These are phyloP conservation scores for Ajuga reptans DNA, from an alignment of 305 asterid genomes.

Conservation along the genomic window DNA sequence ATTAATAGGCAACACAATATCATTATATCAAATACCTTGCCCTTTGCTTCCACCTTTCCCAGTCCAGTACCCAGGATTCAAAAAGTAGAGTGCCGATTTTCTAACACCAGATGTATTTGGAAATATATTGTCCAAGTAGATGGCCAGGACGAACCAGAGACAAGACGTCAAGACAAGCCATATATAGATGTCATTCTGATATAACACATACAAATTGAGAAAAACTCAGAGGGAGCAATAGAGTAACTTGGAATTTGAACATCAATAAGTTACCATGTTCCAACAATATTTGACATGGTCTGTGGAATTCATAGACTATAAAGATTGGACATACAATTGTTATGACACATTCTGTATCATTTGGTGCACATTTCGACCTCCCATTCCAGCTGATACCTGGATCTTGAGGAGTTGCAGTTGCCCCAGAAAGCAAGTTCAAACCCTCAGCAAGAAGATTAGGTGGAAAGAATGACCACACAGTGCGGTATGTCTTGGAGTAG, in stretches of 20 bases:
- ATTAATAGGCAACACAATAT: conserved; percentile 11
- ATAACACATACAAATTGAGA: conserved; percentile 16
- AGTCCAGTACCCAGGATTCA: conserved; percentile 82
- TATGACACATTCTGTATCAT: conserved; percentile 47
- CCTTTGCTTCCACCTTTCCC: conserved; percentile 75
- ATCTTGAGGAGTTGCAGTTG: conserved; percentile 55
- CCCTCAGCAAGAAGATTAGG: conserved; percentile 82
- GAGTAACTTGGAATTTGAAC: background rate
- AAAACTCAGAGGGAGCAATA: conserved; percentile 6
- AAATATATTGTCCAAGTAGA: conserved; percentile 78
- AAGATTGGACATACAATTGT: conserved; percentile 45
- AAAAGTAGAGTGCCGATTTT: conserved; percentile 56
- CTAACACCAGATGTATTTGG: conserved; percentile 80
- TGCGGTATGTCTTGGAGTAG: conserved; percentile 32
- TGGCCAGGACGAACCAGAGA: conserved; percentile 70
- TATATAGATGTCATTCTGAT: conserved; percentile 54
- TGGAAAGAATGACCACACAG: conserved; percentile 75
- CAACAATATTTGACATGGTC: conserved; percentile 12
- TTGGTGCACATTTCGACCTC: conserved; percentile 49
- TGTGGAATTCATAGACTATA: background rate
- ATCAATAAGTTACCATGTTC: conserved; percentile 7
- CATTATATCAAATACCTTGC: conserved; percentile 43
- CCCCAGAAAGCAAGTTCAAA: conserved; percentile 49
- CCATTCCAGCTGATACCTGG: conserved; percentile 76
- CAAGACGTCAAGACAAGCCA: conserved; percentile 56